Conservation (phyloP, 768 basidiomycete species). For the Boletus insuetus region DNA sequence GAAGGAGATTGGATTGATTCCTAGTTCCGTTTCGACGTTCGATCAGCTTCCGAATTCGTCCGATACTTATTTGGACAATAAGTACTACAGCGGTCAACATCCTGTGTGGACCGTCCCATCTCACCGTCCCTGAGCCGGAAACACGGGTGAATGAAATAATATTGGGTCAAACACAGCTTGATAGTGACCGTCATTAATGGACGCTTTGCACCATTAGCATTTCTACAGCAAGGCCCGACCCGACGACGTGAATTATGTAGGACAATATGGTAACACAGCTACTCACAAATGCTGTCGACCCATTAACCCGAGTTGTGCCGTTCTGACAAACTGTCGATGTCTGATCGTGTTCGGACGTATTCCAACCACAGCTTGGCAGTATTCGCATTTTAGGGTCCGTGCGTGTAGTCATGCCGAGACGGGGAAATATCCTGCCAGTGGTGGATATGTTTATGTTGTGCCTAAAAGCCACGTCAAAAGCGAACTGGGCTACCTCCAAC, state of each 20-base stretch:
- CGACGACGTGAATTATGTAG: too few species aligned
- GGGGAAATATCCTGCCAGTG: too few species aligned
- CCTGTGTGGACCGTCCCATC: not conserved
- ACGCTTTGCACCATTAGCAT: not conserved
- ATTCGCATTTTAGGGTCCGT: not conserved
- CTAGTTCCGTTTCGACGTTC: not conserved
- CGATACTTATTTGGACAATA: not conserved
- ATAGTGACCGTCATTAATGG: too few species aligned
- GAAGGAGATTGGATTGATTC: too few species aligned
- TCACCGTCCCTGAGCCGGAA: not conserved
- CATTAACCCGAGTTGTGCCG: not conserved
- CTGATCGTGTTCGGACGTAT: not conserved
- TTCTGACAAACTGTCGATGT: not conserved
- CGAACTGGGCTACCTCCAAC: too few species aligned
- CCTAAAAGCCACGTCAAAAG: not conserved
- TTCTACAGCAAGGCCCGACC: not conserved
- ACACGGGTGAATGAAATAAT: too few species aligned
- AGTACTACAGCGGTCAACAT: not conserved
- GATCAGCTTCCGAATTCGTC: not conserved
- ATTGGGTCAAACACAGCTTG: too few species aligned
- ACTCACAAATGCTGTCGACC: slow-evolving; percentile 3
- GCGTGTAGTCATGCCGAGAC: too few species aligned
- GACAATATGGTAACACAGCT: not conserved
- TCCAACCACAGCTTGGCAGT: slow-evolving; percentile 12
- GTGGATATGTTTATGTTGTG: too few species aligned